Conservation (phyloP, 2,329 filamentous ascomycete genomes). For the Elsinoe perseae region DNA sequence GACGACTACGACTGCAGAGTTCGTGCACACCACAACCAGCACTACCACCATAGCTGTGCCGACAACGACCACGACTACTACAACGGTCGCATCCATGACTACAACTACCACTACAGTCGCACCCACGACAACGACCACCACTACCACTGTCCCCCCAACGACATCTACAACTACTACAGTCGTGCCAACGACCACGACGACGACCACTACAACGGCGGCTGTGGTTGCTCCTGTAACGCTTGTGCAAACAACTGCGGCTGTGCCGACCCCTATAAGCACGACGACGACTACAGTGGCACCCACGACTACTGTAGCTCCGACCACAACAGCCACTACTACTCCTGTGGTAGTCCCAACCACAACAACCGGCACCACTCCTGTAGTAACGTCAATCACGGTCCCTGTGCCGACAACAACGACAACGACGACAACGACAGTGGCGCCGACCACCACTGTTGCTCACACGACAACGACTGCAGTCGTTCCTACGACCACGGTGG, state of each 20-base stretch:
- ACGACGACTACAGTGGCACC: too few species aligned
- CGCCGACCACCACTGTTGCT: background rate
- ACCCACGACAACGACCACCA: too few species aligned
- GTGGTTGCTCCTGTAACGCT: too few species aligned
- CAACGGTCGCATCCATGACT: too few species aligned
- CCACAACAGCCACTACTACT: background rate
- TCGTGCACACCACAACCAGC: too few species aligned
- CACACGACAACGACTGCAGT: background rate
- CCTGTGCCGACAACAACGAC: background rate
- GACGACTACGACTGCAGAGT: too few species aligned
- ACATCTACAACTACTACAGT: background rate
- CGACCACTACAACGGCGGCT: too few species aligned
- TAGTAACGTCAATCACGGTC: background rate
- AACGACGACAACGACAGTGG: background rate
- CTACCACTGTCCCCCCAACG: too few species aligned
- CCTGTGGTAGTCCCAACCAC: background rate
- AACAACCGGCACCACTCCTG: background rate
- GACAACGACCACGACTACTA: background rate
- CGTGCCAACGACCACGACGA: background rate
- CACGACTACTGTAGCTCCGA: too few species aligned
- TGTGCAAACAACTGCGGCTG: background rate
- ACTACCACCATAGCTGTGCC: background rate
- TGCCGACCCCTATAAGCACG: too few species aligned
- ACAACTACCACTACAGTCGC: too few species aligned
- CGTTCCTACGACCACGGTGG: background rate